These are phyloP conservation scores for Aspergillus felis DNA, from an alignment of 2,329 filamentous ascomycete genomes.

Conservation along the genomic window DNA sequence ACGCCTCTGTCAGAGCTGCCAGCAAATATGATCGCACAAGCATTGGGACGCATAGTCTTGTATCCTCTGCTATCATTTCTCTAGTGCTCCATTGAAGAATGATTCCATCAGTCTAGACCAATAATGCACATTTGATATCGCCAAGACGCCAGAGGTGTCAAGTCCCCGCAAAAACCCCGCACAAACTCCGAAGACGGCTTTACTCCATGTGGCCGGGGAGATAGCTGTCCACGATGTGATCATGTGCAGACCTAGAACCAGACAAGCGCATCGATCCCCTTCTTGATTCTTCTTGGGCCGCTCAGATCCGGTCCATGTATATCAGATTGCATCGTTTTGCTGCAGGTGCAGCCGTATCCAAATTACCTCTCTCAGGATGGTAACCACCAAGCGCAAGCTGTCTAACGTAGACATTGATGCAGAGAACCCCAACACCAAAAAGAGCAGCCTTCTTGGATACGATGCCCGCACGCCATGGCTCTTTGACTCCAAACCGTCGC, in stretches of 20 bases:
- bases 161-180: constrained; percentile 16
- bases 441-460: constrained; percentile 24
- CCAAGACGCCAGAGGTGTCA: neutral
- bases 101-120: neutral
- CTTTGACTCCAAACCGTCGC: constrained; percentile 21
- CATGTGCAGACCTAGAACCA: neutral
- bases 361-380: constrained; percentile 14
- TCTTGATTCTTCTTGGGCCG: neutral
- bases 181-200: constrained; percentile 25
- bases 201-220: constrained; percentile 10
- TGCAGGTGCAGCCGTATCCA: constrained; percentile 14
- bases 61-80: neutral
- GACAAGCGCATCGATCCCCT: neutral
- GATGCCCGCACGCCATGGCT: constrained; percentile 31
- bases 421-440: constrained; percentile 17
- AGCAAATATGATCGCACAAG: neutral
- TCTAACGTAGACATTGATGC: constrained; percentile 16
- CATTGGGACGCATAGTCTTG: neutral
- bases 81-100: neutral
- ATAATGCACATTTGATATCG: neutral
- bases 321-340: neutral
- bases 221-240: neutral
- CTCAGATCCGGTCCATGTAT: constrained; percentile 2
- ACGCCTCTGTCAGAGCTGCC: neutral
- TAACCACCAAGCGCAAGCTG: constrained; percentile 26